A percentile compares a stretch with the other conserved stretches of the same genome.
phyloP scores from a whole-genome alignment of 2,329 filamentous ascomycete genomes.

The Teratosphaeria viscida region DNA sequence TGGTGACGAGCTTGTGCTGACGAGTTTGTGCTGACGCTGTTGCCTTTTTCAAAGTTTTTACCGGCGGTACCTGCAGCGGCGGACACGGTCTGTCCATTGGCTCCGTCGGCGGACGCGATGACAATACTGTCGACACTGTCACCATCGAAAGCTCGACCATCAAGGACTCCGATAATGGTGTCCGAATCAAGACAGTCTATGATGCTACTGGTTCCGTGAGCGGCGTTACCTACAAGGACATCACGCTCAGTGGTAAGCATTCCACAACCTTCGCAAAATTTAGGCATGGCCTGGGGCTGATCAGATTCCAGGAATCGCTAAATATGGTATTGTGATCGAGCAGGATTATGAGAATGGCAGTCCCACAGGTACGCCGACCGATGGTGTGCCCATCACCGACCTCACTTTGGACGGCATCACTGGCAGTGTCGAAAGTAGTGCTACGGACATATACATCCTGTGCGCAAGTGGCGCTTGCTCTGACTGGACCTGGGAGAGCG shows the following conservation, averaged over 20 bases:
- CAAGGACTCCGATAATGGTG: slow-evolving; percentile 36
- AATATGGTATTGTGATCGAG: slow-evolving; percentile 48
- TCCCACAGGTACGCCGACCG: slow-evolving; percentile 21
- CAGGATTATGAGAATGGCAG: slow-evolving; percentile 48
- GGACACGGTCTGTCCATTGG: slow-evolving; percentile 48
- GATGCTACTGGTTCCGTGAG: slow-evolving; percentile 41
- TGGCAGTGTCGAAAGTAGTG: slow-evolving; percentile 32
- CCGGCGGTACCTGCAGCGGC: slow-evolving; percentile 35
- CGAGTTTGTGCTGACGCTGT: slow-evolving; percentile 2
- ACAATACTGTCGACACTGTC: slow-evolving; percentile 40
- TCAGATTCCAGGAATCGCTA: slow-evolving; percentile 29
- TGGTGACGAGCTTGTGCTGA: not conserved
- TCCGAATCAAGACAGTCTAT: slow-evolving; percentile 44
- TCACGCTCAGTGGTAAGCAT: slow-evolving; percentile 33
- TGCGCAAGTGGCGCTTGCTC: slow-evolving; percentile 39
- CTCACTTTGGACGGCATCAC: slow-evolving; percentile 35
- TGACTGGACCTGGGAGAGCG: slow-evolving; percentile 43
- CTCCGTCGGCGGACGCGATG: slow-evolving; percentile 40
- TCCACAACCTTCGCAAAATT: not conserved
- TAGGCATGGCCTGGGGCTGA: not conserved
- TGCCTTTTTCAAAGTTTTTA: slow-evolving; percentile 21
- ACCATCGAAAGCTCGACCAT: slow-evolving; percentile 36
- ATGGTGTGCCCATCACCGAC: slow-evolving; percentile 42
- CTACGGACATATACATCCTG: slow-evolving; percentile 40
- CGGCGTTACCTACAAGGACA: slow-evolving; percentile 44